These are phyloP conservation scores for Podospora bellae-mahoneyi DNA, from an alignment of 495 filamentous ascomycete species.

Conservation along the genomic window DNA sequence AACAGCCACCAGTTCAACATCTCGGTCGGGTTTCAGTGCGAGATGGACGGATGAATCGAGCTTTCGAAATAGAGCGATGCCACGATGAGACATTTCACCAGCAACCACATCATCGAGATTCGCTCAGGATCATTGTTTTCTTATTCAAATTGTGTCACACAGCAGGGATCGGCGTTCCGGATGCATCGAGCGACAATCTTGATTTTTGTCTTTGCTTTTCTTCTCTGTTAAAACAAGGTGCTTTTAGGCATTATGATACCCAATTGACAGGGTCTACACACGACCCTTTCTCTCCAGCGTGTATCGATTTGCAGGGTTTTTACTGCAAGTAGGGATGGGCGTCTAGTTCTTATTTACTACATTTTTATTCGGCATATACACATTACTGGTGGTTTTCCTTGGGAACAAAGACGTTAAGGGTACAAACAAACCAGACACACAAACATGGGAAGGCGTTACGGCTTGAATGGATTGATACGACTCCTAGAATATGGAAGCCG, in stretches of 20 bases:
- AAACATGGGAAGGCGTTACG: neutral
- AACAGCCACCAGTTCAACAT: conserved; percentile 6
- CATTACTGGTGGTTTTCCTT: neutral
- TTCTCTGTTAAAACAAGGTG: neutral
- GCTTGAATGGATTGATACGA: neutral
- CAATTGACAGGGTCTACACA: neutral
- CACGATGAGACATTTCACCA: neutral
- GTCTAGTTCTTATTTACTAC: neutral
- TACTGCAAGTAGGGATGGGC: neutral
- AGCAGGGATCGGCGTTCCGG: conserved; percentile 1
- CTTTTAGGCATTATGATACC: conserved; percentile 13
- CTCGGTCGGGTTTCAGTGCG: conserved; percentile 9
- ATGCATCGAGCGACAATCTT: conserved; percentile 5
- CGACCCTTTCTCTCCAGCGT: neutral
- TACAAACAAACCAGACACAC: neutral
- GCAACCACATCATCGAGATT: neutral
- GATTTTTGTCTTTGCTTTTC: neutral
- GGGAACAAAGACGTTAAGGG: neutral
- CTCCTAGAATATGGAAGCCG: neutral
- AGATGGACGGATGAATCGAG: neutral
- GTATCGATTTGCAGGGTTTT: neutral
- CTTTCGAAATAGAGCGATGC: neutral
- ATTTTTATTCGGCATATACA: neutral
- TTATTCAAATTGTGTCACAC: neutral
- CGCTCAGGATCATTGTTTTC: neutral